Base-by-base conservation (phyloP, 129 eudicot species). In the Calendula officinalis region DNA sequence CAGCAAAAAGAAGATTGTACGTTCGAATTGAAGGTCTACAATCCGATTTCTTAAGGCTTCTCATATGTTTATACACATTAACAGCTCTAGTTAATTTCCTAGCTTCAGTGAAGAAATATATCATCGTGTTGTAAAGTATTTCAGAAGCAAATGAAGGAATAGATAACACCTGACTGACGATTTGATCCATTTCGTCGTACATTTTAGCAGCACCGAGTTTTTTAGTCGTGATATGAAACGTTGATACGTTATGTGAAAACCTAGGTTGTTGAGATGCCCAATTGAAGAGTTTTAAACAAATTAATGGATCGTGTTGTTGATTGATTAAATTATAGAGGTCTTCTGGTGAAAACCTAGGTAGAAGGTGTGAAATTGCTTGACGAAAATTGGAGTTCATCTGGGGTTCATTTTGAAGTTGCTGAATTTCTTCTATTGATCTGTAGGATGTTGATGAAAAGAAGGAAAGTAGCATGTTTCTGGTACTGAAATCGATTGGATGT, bases 241-340 rank as follows among this genome's bases (percentile, higher is more conserved):
- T 85, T 6, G 64, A 69, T 10, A 62, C 87, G 67, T 67, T 65
- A 44, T 88, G 97, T 43, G 74, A 75, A 48, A 85, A 94, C 69
- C 96, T 86, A 53, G 82, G 92, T 74, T 94, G 87, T 61, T 80
- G 66, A n/a, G 87, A 77, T 0, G 97, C 97, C 85, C 89, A 89
- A 74, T 86, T 83, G 64, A 83, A 94, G 13, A 94, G 64, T 72
- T 88, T 88, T 35, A 85, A 68, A 42, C 92, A 94, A 54, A 94
- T 80, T 36, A 89, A 39, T 22, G 97, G 99, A 55, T 94, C 95
- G 6, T 73, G 52, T 56, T 83, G 81, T 56, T 50, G 41, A 22
- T 62, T 67, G 4, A 94, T 83, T 38, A 83, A 77, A 67, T 79
- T 59, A 16, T 76, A 68, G 3, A 94, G 83, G 52, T 94, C 96